A percentile compares a stretch with the other conserved stretches of the same genome.
These are phyloP conservation scores for Babesia divergens DNA, from an alignment of 169 alveolate genomes.

Conservation along the genomic window DNA sequence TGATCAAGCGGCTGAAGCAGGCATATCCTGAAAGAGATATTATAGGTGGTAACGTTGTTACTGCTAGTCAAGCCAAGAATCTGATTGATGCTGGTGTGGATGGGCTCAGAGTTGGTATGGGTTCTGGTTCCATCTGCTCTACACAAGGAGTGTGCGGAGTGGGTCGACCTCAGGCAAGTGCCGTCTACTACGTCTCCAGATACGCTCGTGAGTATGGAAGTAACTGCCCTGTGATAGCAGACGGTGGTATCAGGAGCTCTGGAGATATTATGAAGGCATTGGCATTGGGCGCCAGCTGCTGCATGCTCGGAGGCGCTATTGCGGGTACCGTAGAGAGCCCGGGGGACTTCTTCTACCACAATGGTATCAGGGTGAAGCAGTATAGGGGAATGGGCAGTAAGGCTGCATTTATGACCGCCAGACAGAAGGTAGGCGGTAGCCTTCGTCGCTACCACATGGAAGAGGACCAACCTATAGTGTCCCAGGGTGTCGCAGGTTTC, in stretches of 20 bases:
- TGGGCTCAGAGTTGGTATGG: slow-evolving; percentile 89
- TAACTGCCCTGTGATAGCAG: slow-evolving; percentile 88
- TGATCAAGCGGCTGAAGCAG: slow-evolving; percentile 82
- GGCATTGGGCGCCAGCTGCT: slow-evolving; percentile 89
- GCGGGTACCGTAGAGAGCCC: slow-evolving; percentile 95
- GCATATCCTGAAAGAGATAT: slow-evolving; percentile 82
- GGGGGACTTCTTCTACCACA: slow-evolving; percentile 87
- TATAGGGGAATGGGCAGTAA: slow-evolving; percentile 89
- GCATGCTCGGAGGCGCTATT: slow-evolving; percentile 88
- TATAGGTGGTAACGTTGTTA: slow-evolving; percentile 91
- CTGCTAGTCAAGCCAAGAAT: slow-evolving; percentile 86
- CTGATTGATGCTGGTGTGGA: slow-evolving; percentile 86
- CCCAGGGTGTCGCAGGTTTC: slow-evolving; percentile 87
- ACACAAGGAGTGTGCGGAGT: slow-evolving; percentile 89
- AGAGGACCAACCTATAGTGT: slow-evolving; percentile 69
- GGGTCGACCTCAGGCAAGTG: slow-evolving; percentile 89
- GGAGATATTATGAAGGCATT: slow-evolving; percentile 92
- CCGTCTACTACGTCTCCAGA: slow-evolving; percentile 87
- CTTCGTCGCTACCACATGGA: slow-evolving; percentile 67
- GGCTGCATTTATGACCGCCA: slow-evolving; percentile 75
- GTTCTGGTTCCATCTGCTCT: slow-evolving; percentile 95
- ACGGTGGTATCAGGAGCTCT: slow-evolving; percentile 91
- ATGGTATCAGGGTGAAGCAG: slow-evolving; percentile 80
- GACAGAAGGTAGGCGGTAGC: slow-evolving; percentile 39
- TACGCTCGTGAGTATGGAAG: slow-evolving; percentile 76